Conservation (phyloP, 1,139 yeast genomes). For the Trichomonascaceae sp. region DNA sequence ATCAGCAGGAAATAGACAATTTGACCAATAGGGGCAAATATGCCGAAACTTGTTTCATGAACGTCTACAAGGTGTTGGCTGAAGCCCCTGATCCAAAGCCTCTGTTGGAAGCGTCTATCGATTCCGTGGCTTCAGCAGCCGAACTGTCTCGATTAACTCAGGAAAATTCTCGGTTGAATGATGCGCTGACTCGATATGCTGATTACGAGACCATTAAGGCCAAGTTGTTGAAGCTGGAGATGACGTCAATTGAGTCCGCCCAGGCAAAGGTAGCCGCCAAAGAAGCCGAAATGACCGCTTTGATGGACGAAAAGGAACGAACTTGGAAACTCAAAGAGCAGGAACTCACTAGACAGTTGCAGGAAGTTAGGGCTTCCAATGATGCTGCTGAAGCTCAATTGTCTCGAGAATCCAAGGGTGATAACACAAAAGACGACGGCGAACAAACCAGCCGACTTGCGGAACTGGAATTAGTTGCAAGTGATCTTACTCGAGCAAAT, state of each 20-base stretch:
- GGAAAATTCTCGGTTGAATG: slow-evolving; percentile 53
- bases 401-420: slow-evolving; percentile 18
- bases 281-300: slow-evolving; percentile 34
- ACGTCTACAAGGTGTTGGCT: slow-evolving; percentile 65
- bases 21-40: slow-evolving; percentile 71
- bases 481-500: slow-evolving; percentile 72
- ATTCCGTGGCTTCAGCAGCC: slow-evolving; percentile 54
- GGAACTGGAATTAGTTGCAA: slow-evolving; percentile 59
- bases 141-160: slow-evolving; percentile 49
- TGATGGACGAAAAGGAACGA: slow-evolving; percentile 38
- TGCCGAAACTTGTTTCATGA: slow-evolving; percentile 68
- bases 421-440: slow-evolving; percentile 17
- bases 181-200: slow-evolving; percentile 57
- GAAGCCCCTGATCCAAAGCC: slow-evolving; percentile 95
- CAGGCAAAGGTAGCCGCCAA: slow-evolving; percentile 32
- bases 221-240: slow-evolving; percentile 50
- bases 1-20: slow-evolving; percentile 82
- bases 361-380: slow-evolving; percentile 29
- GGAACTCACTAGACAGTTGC: slow-evolving; percentile 38
- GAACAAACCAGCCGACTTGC: slow-evolving; percentile 30
- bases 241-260: slow-evolving; percentile 27
- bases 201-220: slow-evolving; percentile 75
- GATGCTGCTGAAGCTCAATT: slow-evolving; percentile 30
- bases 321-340: slow-evolving; percentile 41
- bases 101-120: slow-evolving; percentile 62